Evolutionary conservation across 495 filamentous ascomycete species (phyloP).

Genomic region (Tuber microsphaerosporum): DNA sequence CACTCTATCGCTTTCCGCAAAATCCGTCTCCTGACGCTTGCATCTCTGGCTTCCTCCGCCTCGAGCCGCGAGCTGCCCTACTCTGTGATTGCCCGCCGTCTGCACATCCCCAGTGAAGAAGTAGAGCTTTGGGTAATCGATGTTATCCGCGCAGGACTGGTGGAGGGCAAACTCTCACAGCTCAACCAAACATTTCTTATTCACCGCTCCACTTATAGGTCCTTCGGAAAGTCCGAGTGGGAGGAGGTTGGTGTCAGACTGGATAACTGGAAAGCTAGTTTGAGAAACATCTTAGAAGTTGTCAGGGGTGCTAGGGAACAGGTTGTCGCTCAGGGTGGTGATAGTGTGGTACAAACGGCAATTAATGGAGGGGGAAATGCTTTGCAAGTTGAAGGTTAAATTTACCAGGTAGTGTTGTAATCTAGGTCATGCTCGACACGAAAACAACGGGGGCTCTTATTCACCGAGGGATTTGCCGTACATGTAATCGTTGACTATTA

Average conservation of each 20-base stretch:
- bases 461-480: neutral
- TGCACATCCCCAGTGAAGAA: slow-evolving; percentile 71
- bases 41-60: slow-evolving; percentile 74
- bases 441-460: neutral
- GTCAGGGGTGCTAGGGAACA: slow-evolving; percentile 67
- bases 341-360: slow-evolving; percentile 12
- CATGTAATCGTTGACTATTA: neutral
- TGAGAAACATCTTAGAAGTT: slow-evolving; percentile 66
- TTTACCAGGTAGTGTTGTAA: neutral
- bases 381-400: slow-evolving; percentile 28
- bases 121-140: slow-evolving; percentile 99
- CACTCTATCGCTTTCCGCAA: slow-evolving; percentile 64
- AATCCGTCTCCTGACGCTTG: slow-evolving; percentile 90
- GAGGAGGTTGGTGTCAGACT: slow-evolving; percentile 78
- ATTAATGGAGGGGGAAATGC: slow-evolving; percentile 15
- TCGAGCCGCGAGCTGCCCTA: slow-evolving; percentile 80
- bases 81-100: slow-evolving; percentile 65
- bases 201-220: slow-evolving; percentile 86
- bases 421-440: neutral
- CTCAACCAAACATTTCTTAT: slow-evolving; percentile 85
- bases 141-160: slow-evolving; percentile 84
- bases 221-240: slow-evolving; percentile 98
- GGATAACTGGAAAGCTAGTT: slow-evolving; percentile 77
- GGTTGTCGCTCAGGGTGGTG: slow-evolving; percentile 29
- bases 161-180: slow-evolving; percentile 91